Conservation (phyloP, 495 filamentous ascomycete species). For the Jackrogersella minutella region DNA sequence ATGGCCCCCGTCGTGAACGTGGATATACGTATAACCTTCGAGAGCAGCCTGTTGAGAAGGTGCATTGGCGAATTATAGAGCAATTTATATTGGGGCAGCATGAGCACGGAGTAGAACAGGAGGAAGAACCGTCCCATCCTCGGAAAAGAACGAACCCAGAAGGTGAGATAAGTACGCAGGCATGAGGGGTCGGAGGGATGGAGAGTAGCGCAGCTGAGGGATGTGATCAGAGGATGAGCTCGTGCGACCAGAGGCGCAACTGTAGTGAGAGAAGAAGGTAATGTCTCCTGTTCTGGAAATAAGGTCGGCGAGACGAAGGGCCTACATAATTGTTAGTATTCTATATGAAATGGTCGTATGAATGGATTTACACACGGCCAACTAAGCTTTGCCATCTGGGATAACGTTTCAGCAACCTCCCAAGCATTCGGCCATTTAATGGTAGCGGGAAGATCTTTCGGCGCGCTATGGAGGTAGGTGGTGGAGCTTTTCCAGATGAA, state of each 20-base stretch:
- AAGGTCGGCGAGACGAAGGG: conserved; percentile 86
- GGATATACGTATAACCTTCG: conserved; percentile 70
- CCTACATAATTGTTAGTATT: conserved; percentile 47
- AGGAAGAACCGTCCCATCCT: conserved; percentile 77
- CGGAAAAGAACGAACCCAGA: conserved; percentile 83
- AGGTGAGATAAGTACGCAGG: conserved; percentile 80
- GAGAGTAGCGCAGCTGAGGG: conserved; percentile 88
- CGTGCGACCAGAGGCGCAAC: conserved; percentile 82
- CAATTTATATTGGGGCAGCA: conserved; percentile 68
- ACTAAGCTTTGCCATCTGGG: conserved; percentile 76
- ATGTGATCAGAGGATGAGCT: conserved; percentile 83
- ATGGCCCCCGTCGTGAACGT: conserved; percentile 79
- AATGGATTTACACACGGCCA: conserved; percentile 74
- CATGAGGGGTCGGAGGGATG: conserved; percentile 90
- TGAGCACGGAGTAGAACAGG: conserved; percentile 70
- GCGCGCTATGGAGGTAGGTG: conserved; percentile 79
- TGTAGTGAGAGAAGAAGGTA: conserved; percentile 69
- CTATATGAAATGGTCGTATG: not conserved
- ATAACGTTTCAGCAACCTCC: conserved; percentile 81
- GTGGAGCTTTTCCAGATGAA: conserved; percentile 77
- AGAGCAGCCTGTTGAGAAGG: conserved; percentile 68
- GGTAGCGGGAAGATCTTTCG: conserved; percentile 69
- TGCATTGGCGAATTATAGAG: conserved; percentile 72
- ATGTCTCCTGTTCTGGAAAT: conserved; percentile 72
- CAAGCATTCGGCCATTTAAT: conserved; percentile 78